Evolutionary conservation across 192 early-diverging fungal genomes (phyloP), one percentile per base, ranked within the genome.

Genomic region (Backusella macrospora): DNA sequence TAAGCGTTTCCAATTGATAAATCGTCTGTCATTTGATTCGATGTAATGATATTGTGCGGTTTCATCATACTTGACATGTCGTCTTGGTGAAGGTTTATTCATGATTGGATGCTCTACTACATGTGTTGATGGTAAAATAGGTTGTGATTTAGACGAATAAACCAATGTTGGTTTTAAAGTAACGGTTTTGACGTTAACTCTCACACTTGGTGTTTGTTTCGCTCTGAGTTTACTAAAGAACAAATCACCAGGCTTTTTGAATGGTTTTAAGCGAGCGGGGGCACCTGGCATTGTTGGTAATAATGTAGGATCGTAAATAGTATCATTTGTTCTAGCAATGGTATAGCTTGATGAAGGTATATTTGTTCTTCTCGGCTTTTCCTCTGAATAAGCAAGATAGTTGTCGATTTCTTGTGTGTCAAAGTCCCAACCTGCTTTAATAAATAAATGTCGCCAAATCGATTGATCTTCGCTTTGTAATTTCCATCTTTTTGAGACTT

Each of bases 1-100:
- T 2, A 96, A 64, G 52, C 81, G 70, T 70, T 85, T 92, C 94
- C 94, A 96, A 73, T 94, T 88, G 59, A 93, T 84, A 6, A 84
- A 76, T 10, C 79, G 78, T 23, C 65, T 48, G 37, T 82, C 81
- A 0, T 48, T 26, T 34, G 78, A 72, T n/a, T 88, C 77, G 18
- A 78, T 73, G 44, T 88, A 85, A 29, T 79, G 78, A 18, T 68
- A 68, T 7, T 59, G 52, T 18, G 49, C 77, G 14, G 68, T 74
- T 68, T 69, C 78, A 62, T 52, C 78, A 44, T 43, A 71, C 46
- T 14, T 70, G 49, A 43, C 81, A 74, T 76, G 72, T n/a, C 38
- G 47, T 66, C 21, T 59, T 10, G 52, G 52, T 59, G 52, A 59
- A 59, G 52, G 52, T 59, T 21, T 18, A 59, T 59, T 59, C 52